A percentile compares a stretch with the other conserved stretches of the same genome.
These are phyloP conservation scores for Miscanthus sacchariflorus DNA, from an alignment of 202 grass and related monocot genomes.

Conservation along the genomic window DNA sequence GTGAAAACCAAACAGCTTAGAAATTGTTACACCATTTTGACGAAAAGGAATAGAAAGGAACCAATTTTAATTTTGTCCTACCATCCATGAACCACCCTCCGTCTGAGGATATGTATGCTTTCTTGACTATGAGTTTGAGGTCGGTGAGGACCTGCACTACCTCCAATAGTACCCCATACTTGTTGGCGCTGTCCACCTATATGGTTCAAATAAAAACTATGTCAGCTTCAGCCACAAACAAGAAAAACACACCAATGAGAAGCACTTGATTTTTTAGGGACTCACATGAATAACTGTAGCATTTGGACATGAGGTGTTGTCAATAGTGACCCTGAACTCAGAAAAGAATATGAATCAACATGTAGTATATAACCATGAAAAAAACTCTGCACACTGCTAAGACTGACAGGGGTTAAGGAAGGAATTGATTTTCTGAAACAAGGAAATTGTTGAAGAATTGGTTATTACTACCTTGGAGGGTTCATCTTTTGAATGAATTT, in stretches of 20 bases:
- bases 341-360: conserved; percentile 6
- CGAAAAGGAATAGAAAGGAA: conserved; percentile 18
- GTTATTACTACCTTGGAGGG: conserved; percentile 73
- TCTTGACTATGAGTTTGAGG: conserved; percentile 83
- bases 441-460: not conserved
- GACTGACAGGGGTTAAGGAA: not conserved
- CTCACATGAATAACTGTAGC: conserved; percentile 83
- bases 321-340: conserved; percentile 73
- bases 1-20: conserved; percentile 31
- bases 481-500: conserved; percentile 98
- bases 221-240: conserved; percentile 25
- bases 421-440: not conserved
- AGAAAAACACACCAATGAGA: not conserved
- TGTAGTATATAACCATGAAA: not conserved
- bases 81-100: conserved; percentile 98
- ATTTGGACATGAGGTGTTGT: conserved; percentile 76
- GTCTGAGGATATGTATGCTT: conserved; percentile 95
- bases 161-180: conserved; percentile 91
- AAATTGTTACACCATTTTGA: not conserved
- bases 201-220: conserved; percentile 25
- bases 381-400: conserved; percentile 1
- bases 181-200: conserved; percentile 92
- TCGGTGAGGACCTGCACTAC: conserved; percentile 89
- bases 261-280: not conserved
- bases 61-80: conserved; percentile 19